A percentile compares a stretch with the other conserved stretches of the same genome.
Evolutionary conservation across 768 basidiomycete genomes (phyloP).

Genomic region (Lentinula boryana): DNA sequence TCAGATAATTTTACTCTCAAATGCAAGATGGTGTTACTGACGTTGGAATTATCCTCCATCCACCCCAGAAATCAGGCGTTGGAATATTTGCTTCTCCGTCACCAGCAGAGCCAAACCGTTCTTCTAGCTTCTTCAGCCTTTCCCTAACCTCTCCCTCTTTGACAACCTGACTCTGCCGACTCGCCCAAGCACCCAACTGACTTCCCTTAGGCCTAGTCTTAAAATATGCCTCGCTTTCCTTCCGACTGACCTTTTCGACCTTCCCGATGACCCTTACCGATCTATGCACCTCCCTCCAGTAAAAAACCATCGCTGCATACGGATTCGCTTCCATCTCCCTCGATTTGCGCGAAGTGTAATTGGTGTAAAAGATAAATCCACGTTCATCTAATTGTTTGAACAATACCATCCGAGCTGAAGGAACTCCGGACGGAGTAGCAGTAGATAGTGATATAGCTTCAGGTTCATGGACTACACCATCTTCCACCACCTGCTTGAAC

Average conservation of each 20-base stretch:
- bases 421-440: slow-evolving; percentile 63
- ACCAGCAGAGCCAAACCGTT: slow-evolving; percentile 46
- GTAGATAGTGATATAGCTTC: slow-evolving; percentile 86
- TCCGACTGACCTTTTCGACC: slow-evolving; percentile 68
- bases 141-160: slow-evolving; percentile 62
- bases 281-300: slow-evolving; percentile 82
- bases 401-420: slow-evolving; percentile 85
- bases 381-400: slow-evolving; percentile 84
- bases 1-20: slow-evolving; percentile 5
- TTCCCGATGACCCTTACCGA: slow-evolving; percentile 81
- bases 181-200: slow-evolving; percentile 90
- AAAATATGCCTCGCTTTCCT: slow-evolving; percentile 84
- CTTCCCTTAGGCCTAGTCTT: slow-evolving; percentile 76
- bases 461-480: slow-evolving; percentile 68
- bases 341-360: slow-evolving; percentile 93
- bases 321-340: slow-evolving; percentile 73
- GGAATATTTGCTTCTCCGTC: slow-evolving; percentile 50
- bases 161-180: slow-evolving; percentile 79
- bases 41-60: slow-evolving; percentile 92
- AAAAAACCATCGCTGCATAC: slow-evolving; percentile 78
- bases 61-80: slow-evolving; percentile 92
- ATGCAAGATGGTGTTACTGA: slow-evolving; percentile 30
- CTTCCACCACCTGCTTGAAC: slow-evolving; percentile 64
- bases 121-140: slow-evolving; percentile 51
- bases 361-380: slow-evolving; percentile 97